These are phyloP conservation scores for Zygoascus ofunaensis DNA, from an alignment of 805 yeast species.

Conservation along the genomic window DNA sequence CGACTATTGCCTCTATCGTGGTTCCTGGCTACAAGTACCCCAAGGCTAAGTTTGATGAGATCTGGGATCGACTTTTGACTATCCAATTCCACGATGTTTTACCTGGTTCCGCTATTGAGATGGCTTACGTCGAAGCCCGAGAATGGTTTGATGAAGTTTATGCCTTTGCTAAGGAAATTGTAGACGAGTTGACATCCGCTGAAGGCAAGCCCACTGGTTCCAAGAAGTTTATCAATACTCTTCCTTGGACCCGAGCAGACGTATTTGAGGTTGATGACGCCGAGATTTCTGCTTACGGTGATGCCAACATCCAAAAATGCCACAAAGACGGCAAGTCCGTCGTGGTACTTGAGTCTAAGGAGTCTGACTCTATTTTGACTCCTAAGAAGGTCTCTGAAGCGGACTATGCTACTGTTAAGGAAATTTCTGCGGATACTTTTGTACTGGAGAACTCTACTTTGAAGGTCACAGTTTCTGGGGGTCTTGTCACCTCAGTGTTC, in stretches of 20 bases:
- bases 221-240: conserved; percentile 39
- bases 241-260: conserved; percentile 52
- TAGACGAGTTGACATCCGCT: conserved; percentile 35
- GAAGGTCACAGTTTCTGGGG: conserved; percentile 51
- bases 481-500: conserved; percentile 50
- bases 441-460: conserved; percentile 54
- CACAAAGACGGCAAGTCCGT: background rate
- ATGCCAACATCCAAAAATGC: background rate
- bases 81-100: conserved; percentile 96
- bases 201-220: conserved; percentile 31
- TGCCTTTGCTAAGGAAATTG: conserved; percentile 43
- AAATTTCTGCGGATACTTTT: conserved; percentile 34
- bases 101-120: conserved; percentile 92
- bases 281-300: background rate
- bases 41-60: conserved; percentile 45
- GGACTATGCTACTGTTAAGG: conserved; percentile 34
- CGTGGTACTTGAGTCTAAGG: background rate
- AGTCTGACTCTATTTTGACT: background rate
- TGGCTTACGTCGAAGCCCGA: conserved; percentile 85
- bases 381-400: conserved; percentile 1
- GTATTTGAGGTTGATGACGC: conserved; percentile 31
- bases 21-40: conserved; percentile 59
- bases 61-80: conserved; percentile 82
- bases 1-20: conserved; percentile 60
- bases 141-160: conserved; percentile 57